Evolutionary conservation across 495 filamentous ascomycete genomes (phyloP).

Genomic region (Mycothermus thermophilus): DNA sequence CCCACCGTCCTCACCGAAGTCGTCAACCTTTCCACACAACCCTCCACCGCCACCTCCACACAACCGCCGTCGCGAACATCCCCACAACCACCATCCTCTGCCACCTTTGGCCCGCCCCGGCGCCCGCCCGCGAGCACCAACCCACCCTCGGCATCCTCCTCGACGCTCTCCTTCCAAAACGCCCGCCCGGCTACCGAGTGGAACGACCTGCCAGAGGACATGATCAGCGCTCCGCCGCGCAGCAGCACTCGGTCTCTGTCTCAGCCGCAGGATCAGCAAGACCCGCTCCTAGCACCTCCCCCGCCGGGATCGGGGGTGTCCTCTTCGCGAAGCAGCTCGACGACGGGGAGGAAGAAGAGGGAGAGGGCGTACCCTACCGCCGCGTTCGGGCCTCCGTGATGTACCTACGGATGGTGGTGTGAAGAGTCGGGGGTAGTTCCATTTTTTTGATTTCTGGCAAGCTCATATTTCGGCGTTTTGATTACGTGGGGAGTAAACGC

Average conservation of each 20-base stretch:
- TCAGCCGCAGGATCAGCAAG: background rate
- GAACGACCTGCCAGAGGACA: slow-evolving; percentile 43
- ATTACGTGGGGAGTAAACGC: too few relatives aligned
- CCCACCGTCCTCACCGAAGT: slow-evolving; percentile 4
- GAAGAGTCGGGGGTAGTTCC: too few relatives aligned
- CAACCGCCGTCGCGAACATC: background rate
- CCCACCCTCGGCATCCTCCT: slow-evolving; percentile 5
- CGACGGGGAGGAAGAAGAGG: slow-evolving; percentile 32
- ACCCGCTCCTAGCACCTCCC: background rate
- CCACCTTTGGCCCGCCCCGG: background rate
- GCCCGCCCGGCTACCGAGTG: slow-evolving; percentile 39
- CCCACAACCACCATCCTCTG: background rate
- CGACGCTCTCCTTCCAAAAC: slow-evolving; percentile 35
- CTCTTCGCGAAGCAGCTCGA: too few relatives aligned
- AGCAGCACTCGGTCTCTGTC: background rate
- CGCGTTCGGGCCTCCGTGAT: slow-evolving; percentile 30
- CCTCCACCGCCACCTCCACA: background rate
- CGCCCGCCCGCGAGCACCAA: background rate
- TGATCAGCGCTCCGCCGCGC: slow-evolving; percentile 19
- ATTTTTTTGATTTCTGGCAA: too few relatives aligned
- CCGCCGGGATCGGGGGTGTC: too few relatives aligned
- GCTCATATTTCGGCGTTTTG: too few relatives aligned
- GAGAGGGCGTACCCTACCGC: slow-evolving; percentile 38
- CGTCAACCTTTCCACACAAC: slow-evolving; percentile 2
- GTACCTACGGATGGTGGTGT: background rate